Evolutionary conservation across 176 grass and related monocot genomes (phyloP).

Genomic region (Zea mays): Zm-B73-REFERENCE-NAM-5.0 NC_050104.1:14292001-14292500

Average conservation of each 20-base stretch:
- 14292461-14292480: slow-evolving; percentile 18
- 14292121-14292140: not conserved
- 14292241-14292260: not conserved
- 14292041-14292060: slow-evolving; percentile 93
- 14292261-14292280: not conserved
- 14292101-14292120: slow-evolving; percentile 39
- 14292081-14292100: slow-evolving; percentile 91
- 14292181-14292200: not conserved
- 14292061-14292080: slow-evolving; percentile 79
- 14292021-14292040: slow-evolving; percentile 80
- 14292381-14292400: slow-evolving; percentile 20
- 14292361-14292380: not conserved
- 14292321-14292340: slow-evolving; percentile 13
- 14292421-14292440: not conserved
- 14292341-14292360: not conserved
- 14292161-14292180: not conserved
- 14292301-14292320: slow-evolving; percentile 6
- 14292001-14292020: slow-evolving; percentile 67
- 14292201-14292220: not conserved
- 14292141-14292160: not conserved
- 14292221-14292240: slow-evolving; percentile 1
- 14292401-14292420: not conserved
- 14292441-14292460: not conserved
- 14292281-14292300: not conserved
- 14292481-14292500: not conserved